Base-by-base conservation (phyloP, 2,329 filamentous ascomycete species). In the Botrytis squamosa region DNA sequence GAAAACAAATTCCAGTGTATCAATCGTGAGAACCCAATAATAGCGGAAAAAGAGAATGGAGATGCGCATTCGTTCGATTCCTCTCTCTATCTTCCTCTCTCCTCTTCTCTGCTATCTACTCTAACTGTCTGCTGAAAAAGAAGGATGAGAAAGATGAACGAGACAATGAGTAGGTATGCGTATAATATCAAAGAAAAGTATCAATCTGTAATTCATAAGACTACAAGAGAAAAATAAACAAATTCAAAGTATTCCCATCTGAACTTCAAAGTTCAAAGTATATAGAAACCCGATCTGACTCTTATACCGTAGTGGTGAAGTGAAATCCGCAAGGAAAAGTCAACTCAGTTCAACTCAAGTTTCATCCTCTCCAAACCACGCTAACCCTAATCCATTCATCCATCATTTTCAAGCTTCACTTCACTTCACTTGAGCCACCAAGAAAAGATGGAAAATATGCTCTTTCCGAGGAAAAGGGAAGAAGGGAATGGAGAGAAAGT, bases 101-200 rank as follows among this genome's bases (percentile, higher is more conserved):
- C 10, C 57, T 20, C 29, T 33, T 9, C 57, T 36, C 18, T 38
- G 2, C 33, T 60, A 4, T 25, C 33, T 6, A 1, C 18, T 1
- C 29, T 4, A 25, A 12, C 4, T 9, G 0, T 2, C 33, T 62
- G 12, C 3, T 0, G 2, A 40, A n/a, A 38, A 3, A 12, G 22
- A 59, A 36, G 18, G 29, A 59, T 4, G 7, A 59, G 40, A 38
- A 14, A 22, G 22, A 59, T 22, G 18, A 8, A 59, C 4, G 7
- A 33, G n/a, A 33, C 4, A 20, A 8, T 20, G 9, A 20, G 14
- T 33, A 59, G 8, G n/a, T 33, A 33, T 33, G 14, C 3, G 7
- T 29, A 57, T 9, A 57, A 57, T 29, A 29, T 29, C 25, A 14
- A 33, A 20, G 14, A 33, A 59, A 20, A n/a, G 49, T 14, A n/a